Base-by-base conservation (phyloP, 2,329 filamentous ascomycete genomes). In the Geoglossum cookeanum region DNA sequence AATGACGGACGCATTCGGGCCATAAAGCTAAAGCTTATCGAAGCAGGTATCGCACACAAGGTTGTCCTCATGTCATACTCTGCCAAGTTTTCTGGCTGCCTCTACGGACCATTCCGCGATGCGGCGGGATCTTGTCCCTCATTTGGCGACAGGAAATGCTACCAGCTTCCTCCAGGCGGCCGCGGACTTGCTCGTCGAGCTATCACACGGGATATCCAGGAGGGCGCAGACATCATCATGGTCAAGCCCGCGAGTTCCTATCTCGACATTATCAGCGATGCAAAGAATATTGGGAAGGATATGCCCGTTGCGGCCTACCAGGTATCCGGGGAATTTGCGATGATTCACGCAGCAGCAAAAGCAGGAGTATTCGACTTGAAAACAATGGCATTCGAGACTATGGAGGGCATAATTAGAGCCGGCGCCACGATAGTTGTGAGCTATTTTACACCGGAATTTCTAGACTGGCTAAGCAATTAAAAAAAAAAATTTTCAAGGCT, bases 221-320 rank as follows among this genome's bases (percentile, higher is more conserved):
- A 98, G 72, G 92, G 92, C 30, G 92, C 92, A 22, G 92, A 98
- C 66, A 88, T 96, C 63, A 95, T 98, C 71, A 96, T 98, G 91
- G 92, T 98, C 60, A 98, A 98, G 77, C 92, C 92, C 1, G 92
- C 92, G 8, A 86, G 86, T 64, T 88, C 91, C 70, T 98, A 95
- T 69, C 78, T 98, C 51, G 92, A 98, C 71, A 95, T 98, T 65
- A 97, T 98, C 69, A 88, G 87, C 63, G 92, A 98, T 67, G 92
- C 92, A 56, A 97, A 95, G 75, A 89, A 96, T 57, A 78, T 97
- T 57, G 91, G 87, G 59, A 85, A 83, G 67, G 89, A 97, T 69
- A 77, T 97, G 69, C 92, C 92, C 1, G 78, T 98, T 39, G 91
- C 92, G 1, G 91, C 92, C 27, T 98, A 98, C 70, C 92, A 98